Percentiles rank a stretch among this genome's conserved stretches.
Conservation (phyloP, 1,284 basidiomycete genomes). For the Termitomyces sp. region DNA sequence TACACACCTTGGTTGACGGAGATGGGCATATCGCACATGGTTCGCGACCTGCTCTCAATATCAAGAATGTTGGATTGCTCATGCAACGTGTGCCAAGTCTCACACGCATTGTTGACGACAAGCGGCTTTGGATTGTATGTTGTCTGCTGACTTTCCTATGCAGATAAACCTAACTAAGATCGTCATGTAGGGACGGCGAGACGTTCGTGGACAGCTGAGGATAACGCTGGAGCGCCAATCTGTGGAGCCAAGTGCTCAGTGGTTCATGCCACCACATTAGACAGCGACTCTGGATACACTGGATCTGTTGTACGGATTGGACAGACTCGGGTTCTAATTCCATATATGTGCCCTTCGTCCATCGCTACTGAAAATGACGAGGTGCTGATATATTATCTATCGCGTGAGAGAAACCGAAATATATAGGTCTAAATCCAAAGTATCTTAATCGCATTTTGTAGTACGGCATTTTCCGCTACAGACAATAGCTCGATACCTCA, state of each 20-base stretch:
- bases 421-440: not conserved
- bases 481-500: too few species aligned
- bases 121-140: constrained; percentile 55
- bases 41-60: constrained; percentile 35
- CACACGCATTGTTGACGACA: constrained; percentile 45
- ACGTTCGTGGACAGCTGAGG: constrained; percentile 1
- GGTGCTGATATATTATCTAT: too few species aligned
- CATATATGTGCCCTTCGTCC: not conserved
- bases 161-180: not conserved
- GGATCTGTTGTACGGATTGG: not conserved
- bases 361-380: not conserved
- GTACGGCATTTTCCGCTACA: too few species aligned
- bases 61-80: constrained; percentile 36
- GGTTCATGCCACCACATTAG: constrained; percentile 31
- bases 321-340: not conserved
- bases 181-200: constrained; percentile 2
- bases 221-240: constrained; percentile 15
- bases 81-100: constrained; percentile 38
- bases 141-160: not conserved
- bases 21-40: constrained; percentile 42
- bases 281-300: not conserved
- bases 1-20: constrained; percentile 47
- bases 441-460: constrained; percentile 17
- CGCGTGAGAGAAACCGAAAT: not conserved
- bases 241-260: constrained; percentile 20